Percentiles rank a stretch among this genome's conserved stretches.
Conservation (phyloP, 2,329 filamentous ascomycete species). For the Colletotrichum liriopes region DNA sequence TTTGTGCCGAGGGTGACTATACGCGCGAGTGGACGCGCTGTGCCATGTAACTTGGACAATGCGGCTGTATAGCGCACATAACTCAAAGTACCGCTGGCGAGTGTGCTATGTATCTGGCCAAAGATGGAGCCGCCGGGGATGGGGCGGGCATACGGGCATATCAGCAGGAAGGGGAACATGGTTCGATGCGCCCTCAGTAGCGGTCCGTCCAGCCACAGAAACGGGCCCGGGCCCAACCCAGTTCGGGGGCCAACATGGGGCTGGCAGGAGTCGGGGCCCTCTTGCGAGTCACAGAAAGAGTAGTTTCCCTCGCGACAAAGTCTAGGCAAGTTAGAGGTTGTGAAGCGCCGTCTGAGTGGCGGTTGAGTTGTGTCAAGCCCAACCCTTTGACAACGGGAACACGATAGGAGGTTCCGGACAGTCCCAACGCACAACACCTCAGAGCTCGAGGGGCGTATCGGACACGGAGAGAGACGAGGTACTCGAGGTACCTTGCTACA, state of each 20-base stretch:
- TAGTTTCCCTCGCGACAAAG: not conserved
- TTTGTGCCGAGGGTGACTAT: not conserved
- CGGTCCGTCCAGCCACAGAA: slow-evolving; percentile 29
- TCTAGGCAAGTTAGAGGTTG: slow-evolving; percentile 6
- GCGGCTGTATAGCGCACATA: not conserved
- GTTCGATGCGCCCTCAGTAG: slow-evolving; percentile 30
- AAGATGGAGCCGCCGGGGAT: slow-evolving; percentile 12
- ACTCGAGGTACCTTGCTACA: not conserved
- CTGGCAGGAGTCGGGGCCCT: slow-evolving; percentile 30
- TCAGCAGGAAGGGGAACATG: slow-evolving; percentile 27
- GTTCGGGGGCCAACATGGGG: slow-evolving; percentile 23
- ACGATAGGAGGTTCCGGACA: not conserved
- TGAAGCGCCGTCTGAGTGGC: not conserved
- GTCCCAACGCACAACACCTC: not conserved
- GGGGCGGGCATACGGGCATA: slow-evolving; percentile 9
- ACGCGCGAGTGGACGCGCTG: not conserved
- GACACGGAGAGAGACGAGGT: not conserved
- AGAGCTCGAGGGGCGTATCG: slow-evolving; percentile 22
- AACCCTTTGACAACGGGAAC: slow-evolving; percentile 2
- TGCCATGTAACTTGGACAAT: not conserved
- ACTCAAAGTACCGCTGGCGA: not conserved
- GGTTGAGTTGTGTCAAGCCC: not conserved
- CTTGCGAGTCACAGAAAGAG: slow-evolving; percentile 40
- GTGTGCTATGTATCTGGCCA: not conserved
- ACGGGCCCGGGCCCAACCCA: slow-evolving; percentile 4